phyloP scores from a whole-genome alignment of 2,329 filamentous ascomycete genomes.

The Microdochium nivale region DNA sequence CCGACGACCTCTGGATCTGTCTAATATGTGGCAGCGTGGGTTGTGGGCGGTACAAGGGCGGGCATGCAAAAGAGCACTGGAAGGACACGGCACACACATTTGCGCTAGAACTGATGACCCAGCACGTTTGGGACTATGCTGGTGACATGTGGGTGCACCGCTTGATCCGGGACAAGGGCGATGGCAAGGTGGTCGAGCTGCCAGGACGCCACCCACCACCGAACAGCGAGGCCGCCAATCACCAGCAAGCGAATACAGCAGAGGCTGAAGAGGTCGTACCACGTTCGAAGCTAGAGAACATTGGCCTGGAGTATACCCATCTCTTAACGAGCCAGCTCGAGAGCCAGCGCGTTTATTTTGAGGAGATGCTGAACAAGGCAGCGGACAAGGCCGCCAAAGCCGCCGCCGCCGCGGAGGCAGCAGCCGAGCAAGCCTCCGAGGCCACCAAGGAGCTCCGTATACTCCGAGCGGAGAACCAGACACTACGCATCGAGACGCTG shows the following conservation, averaged over 20 bases:
- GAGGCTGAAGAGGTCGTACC: constrained; percentile 62
- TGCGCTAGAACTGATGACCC: constrained; percentile 83
- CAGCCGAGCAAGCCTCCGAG: constrained; percentile 39
- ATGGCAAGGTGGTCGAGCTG: constrained; percentile 88
- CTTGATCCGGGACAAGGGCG: constrained; percentile 86
- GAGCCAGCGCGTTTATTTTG: constrained; percentile 86
- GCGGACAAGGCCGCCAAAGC: constrained; percentile 82
- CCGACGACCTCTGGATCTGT: constrained; percentile 87
- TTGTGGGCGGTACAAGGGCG: constrained; percentile 88
- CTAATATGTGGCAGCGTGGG: constrained; percentile 88
- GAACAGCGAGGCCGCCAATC: constrained; percentile 7
- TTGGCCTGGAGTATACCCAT: constrained; percentile 90
- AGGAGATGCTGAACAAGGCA: constrained; percentile 81
- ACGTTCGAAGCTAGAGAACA: constrained; percentile 60
- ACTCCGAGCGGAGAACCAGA: constrained; percentile 45
- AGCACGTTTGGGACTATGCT: constrained; percentile 97
- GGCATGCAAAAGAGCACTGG: constrained; percentile 90
- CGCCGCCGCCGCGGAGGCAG: constrained; percentile 55
- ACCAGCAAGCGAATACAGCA: constrained; percentile 5
- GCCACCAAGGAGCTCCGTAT: constrained; percentile 39
- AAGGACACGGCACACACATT: constrained; percentile 85
- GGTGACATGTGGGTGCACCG: constrained; percentile 94
- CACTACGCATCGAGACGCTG: constrained; percentile 47
- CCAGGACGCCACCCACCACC: constrained; percentile 39
- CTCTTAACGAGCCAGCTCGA: constrained; percentile 89